These are phyloP conservation scores for Elsinoe necatrix DNA, from an alignment of 2,329 filamentous ascomycete species.

Conservation along the genomic window DNA sequence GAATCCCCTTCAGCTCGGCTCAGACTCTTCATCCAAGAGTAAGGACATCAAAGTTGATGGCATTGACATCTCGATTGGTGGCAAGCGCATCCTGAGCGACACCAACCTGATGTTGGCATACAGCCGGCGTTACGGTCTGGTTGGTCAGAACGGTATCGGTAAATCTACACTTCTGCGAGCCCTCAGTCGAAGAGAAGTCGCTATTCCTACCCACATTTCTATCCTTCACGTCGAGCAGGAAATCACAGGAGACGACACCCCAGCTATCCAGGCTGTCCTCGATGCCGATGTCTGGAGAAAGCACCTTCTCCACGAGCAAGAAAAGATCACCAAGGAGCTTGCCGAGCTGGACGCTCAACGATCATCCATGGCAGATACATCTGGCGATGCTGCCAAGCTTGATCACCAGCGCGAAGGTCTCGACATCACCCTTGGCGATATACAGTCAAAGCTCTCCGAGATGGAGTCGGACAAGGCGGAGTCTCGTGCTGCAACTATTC, in stretches of 20 bases:
- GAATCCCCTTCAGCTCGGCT: constrained; percentile 85
- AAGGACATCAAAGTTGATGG: constrained; percentile 98
- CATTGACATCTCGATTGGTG: constrained; percentile 87
- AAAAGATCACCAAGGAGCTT: constrained; percentile 71
- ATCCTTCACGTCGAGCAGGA: constrained; percentile 99
- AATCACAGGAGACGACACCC: constrained; percentile 92
- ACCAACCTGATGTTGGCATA: constrained; percentile 85
- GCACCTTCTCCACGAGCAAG: constrained; percentile 81
- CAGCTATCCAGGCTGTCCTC: constrained; percentile 86
- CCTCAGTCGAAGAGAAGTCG: constrained; percentile 82
- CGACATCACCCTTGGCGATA: constrained; percentile 81
- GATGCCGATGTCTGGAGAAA: constrained; percentile 99
- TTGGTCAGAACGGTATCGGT: constrained; percentile 97
- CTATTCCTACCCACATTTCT: constrained; percentile 93
- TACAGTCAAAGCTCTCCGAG: constrained; percentile 84
- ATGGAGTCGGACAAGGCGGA: constrained; percentile 99
- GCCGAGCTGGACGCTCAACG: constrained; percentile 69
- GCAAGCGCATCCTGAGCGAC: constrained; percentile 80
- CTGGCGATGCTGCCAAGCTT: constrained; percentile 73
- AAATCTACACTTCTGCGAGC: constrained; percentile 81
- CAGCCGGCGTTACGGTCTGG: constrained; percentile 88
- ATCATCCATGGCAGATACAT: constrained; percentile 78
- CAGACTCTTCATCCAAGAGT: constrained; percentile 64
- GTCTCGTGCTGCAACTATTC: constrained; percentile 85
- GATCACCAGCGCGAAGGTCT: constrained; percentile 84